Evolutionary conservation across 306 rosid genomes (phyloP).

Genomic region (Parietaria judaica): DNA sequence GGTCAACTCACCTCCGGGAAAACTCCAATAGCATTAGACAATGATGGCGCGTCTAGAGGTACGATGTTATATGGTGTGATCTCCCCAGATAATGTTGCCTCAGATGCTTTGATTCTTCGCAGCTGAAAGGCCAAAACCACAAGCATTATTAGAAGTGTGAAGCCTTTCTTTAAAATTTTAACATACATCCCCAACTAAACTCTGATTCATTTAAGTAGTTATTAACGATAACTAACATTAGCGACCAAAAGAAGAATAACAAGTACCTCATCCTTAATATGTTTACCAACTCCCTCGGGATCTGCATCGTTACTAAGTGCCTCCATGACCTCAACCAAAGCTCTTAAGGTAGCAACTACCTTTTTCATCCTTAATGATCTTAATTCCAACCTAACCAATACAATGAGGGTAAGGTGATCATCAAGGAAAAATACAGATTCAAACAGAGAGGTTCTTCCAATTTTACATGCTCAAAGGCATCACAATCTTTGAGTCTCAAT

Average conservation of each 20-base stretch:
- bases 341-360: conserved; percentile 66
- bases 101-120: conserved; percentile 51
- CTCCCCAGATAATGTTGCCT: conserved; percentile 54
- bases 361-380: conserved; percentile 58
- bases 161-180: not conserved
- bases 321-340: conserved; percentile 93
- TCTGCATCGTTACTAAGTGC: conserved; percentile 73
- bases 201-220: no score
- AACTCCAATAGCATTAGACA: conserved; percentile 78
- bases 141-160: conserved; percentile 15
- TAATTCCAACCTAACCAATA: conserved; percentile 35
- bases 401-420: conserved; percentile 11
- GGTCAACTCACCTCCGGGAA: conserved; percentile 82
- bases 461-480: not conserved
- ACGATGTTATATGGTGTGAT: conserved; percentile 82
- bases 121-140: conserved; percentile 41
- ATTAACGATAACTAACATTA: no score
- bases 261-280: conserved; percentile 77
- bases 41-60: conserved; percentile 66
- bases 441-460: not conserved
- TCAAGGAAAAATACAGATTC: conserved; percentile 2
- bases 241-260: conserved; percentile 4
- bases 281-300: conserved; percentile 73
- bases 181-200: no score
- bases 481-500: not conserved